Conservation (phyloP, 306 rosid genomes). For the Cucurbita ficifolia region DNA sequence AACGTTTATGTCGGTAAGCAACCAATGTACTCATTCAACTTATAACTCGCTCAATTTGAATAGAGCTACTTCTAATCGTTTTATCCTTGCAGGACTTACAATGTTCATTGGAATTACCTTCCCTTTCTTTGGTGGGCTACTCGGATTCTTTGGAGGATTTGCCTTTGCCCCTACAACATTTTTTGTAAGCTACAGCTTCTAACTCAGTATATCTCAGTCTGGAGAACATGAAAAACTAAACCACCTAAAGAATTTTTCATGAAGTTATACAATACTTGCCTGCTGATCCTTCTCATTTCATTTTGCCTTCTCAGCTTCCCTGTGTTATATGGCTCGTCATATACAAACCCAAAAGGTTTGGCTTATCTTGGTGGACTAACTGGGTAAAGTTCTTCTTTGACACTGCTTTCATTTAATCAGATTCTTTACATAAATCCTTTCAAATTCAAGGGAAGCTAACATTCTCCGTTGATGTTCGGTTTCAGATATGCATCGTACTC, state of each 20-base stretch:
- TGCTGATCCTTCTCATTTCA: not conserved
- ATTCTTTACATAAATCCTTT: not conserved
- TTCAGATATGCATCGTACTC: constrained; percentile 55
- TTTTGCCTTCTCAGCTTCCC: constrained; percentile 54
- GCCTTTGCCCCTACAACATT: constrained; percentile 86
- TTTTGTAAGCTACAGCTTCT: constrained; percentile 33
- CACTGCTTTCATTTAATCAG: not conserved
- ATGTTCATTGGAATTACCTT: constrained; percentile 62
- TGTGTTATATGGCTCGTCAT: constrained; percentile 75
- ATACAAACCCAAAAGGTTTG: constrained; percentile 53
- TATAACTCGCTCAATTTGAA: not conserved
- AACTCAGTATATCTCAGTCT: not conserved
- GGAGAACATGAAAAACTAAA: not conserved
- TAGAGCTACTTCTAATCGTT: not conserved
- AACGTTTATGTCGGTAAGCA: constrained; percentile 57
- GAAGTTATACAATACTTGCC: not conserved
- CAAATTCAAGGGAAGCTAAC: not conserved
- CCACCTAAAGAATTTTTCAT: not conserved
- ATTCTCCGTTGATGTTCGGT: not conserved
- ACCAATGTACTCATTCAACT: not conserved
- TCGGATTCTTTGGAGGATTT: constrained; percentile 75
- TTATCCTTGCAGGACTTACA: constrained; percentile 36
- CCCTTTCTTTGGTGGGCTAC: constrained; percentile 67
- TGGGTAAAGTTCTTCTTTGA: constrained; percentile 33
- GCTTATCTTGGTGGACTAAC: constrained; percentile 66